Conservation (phyloP, 2,329 filamentous ascomycete genomes). For the Ascocoryne sarcoides region DNA sequence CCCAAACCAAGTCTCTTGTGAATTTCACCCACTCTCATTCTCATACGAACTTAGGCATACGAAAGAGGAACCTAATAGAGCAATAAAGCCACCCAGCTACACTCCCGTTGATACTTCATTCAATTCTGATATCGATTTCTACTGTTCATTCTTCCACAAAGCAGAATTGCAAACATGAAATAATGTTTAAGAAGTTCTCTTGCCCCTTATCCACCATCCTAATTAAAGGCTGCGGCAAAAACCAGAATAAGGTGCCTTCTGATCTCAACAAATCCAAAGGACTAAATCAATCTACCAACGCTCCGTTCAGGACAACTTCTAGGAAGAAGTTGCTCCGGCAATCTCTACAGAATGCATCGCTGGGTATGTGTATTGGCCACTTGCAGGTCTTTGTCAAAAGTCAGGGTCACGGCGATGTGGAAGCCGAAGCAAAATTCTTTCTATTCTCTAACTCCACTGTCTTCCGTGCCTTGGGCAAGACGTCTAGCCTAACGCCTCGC, state of each 20-base stretch:
- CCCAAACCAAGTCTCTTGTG: no score
- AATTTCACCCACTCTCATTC: background rate
- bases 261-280: conserved; percentile 23
- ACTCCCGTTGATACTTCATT: background rate
- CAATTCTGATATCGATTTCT: background rate
- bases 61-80: no score
- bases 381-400: background rate
- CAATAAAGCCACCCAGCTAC: no score
- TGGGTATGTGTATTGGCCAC: conserved; percentile 36
- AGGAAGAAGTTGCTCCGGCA: conserved; percentile 60
- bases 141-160: background rate
- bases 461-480: conserved; percentile 13
- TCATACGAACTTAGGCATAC: background rate
- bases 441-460: conserved; percentile 9
- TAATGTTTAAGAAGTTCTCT: conserved; percentile 29
- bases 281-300: conserved; percentile 51
- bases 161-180: background rate
- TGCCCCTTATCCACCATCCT: conserved; percentile 27
- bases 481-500: conserved; percentile 22
- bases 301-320: conserved; percentile 73
- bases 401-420: background rate
- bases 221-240: conserved; percentile 25
- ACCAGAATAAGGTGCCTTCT: conserved; percentile 29
- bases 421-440: background rate
- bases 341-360: conserved; percentile 66